Evolutionary conservation across 108 stramenopile genomes (phyloP), one percentile per base, ranked within the genome.

Genomic region (Cyclotella sp.): DNA sequence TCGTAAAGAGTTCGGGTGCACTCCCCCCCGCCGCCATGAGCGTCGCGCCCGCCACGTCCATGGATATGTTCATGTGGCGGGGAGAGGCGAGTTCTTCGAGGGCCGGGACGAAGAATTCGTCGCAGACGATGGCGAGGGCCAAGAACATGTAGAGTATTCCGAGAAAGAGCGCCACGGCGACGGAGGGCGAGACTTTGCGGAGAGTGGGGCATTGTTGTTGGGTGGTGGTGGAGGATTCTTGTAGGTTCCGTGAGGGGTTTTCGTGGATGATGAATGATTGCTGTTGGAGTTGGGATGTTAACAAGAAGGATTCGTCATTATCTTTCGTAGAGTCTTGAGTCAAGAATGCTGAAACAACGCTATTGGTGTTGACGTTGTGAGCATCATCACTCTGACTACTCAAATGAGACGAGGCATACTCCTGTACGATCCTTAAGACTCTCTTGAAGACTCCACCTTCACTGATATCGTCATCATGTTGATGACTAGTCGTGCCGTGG

Each of bases 31-130:
- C 90, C 0, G 89, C 89, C 88, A 90, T 90, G 60, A 90, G 78
- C 7, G 92, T 93, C 12, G 90, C 89, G 30, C 95, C 95, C 14
- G 95, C 91, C 15, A 96, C 92, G 64, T 96, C 95, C 87, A 89
- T 87, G 64, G 57, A 58, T 9, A 96, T 67, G 69, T 91, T 85
- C 65, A 90, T 39, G 30, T 84, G 76, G 28, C 83, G 78, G 13
- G 78, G 78, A 52, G 73, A 63, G 14, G 84, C 65, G 72, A 96
- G 89, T 66, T 87, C 90, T 75, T 93, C 95, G 67, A 96, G 81
- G 26, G 91, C 89, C 10, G 91, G 90, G 41, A 93, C 95, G 79
- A 96, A 93, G 86, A 91, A 89, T 73, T 92, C 91, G 65, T 96
- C 95, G 34, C 89, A 90, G 18, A 91, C 88, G 71, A 96, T 88